Percentiles rank a stretch among this genome's conserved stretches.
Conservation (phyloP, 192 early-diverging fungal genomes). For the Pilaira anomala region DNA sequence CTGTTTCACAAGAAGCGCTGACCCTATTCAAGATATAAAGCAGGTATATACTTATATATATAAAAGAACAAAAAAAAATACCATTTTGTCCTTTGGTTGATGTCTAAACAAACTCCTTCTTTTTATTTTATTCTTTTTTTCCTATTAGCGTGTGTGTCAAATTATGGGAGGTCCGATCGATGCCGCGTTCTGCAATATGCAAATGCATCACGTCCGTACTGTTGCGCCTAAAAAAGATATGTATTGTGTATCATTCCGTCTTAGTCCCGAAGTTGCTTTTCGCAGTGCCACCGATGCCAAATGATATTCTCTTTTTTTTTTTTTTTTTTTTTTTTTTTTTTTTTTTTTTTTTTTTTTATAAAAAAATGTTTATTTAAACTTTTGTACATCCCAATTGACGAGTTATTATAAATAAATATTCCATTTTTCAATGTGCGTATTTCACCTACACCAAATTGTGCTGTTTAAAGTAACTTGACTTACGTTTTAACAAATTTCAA, state of each 20-base stretch:
- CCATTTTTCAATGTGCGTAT: no score
- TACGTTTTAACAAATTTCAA: no score
- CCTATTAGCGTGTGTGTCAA: constrained; percentile 49
- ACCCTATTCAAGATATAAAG: constrained; percentile 62
- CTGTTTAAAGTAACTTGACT: no score
- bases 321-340: not conserved
- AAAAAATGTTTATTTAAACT: no score
- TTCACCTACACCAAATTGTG: no score
- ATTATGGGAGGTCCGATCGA: constrained; percentile 52
- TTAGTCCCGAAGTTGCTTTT: constrained; percentile 80
- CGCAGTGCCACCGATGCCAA: no score
- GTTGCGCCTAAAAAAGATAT: constrained; percentile 99
- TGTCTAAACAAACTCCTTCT: not conserved
- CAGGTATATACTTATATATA: no score
- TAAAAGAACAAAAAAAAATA: not conserved
- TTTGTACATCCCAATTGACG: no score
- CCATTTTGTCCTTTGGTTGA: not conserved
- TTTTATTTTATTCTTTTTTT: no score
- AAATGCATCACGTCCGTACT: constrained; percentile 82
- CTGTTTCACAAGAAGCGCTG: constrained; percentile 84
- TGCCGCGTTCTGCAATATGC: not conserved
- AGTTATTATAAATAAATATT: no score
- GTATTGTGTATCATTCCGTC: constrained; percentile 87
- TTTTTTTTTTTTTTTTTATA: not conserved
- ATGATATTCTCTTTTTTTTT: not conserved